These are phyloP conservation scores for Epichloe coenophiala DNA, from an alignment of 2,329 filamentous ascomycete species.

Conservation along the genomic window DNA sequence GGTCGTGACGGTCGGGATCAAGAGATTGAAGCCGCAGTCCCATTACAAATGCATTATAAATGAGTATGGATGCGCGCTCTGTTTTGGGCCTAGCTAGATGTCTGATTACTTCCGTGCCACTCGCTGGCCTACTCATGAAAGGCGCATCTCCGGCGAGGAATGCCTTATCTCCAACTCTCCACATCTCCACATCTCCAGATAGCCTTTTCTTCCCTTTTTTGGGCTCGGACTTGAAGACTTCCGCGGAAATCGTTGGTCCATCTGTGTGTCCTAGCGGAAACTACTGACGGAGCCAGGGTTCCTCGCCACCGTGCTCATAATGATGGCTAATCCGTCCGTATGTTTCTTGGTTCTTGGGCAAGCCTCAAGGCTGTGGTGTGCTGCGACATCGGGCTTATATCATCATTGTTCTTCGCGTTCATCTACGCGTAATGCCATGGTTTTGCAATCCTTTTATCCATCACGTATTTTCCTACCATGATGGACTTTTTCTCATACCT, in stretches of 20 bases:
- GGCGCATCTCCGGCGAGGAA: not conserved
- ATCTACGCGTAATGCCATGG: not conserved
- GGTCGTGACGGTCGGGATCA: too few species aligned
- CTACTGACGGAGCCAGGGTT: not conserved
- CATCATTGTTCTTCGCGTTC: not conserved
- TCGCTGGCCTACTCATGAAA: not conserved
- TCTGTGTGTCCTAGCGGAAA: not conserved
- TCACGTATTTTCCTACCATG: not conserved
- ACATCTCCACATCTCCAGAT: not conserved
- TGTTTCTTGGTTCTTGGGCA: not conserved
- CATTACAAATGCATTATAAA: not conserved
- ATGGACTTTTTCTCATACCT: not conserved
- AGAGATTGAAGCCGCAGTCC: not conserved
- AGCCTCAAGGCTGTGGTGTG: not conserved
- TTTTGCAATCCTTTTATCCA: too few species aligned
- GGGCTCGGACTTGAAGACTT: not conserved
- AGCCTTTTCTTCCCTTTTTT: not conserved
- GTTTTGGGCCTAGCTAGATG: not conserved
- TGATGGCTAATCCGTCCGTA: not conserved
- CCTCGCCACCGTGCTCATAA: not conserved
- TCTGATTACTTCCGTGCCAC: not conserved
- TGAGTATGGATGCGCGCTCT: not conserved
- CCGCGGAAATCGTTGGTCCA: constrained; percentile 1
- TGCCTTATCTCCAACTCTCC: not conserved
- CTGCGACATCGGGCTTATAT: not conserved